phyloP scores from a whole-genome alignment of 441 rosid species.

The Eutrema salsugineum region DNA sequence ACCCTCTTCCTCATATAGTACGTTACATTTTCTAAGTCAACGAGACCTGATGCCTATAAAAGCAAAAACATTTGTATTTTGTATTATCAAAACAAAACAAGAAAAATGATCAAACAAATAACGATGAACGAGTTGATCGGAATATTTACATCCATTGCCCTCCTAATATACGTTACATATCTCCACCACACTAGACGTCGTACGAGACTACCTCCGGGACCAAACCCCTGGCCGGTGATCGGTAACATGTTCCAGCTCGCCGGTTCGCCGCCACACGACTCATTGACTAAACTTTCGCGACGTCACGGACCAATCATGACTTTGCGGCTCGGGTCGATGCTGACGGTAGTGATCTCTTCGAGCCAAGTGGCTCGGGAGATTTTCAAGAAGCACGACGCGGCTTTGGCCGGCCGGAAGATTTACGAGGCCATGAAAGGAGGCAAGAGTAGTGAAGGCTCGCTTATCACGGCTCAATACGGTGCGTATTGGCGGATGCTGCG shows the following conservation, averaged over 20 bases:
- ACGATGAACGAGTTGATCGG: constrained; percentile 11
- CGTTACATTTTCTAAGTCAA: constrained; percentile 12
- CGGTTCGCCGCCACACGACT: constrained; percentile 43
- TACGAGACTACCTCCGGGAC: constrained; percentile 67
- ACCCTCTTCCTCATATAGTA: constrained; percentile 30
- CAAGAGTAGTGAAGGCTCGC: constrained; percentile 47
- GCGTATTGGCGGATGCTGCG: constrained; percentile 72
- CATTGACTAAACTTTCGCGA: constrained; percentile 47
- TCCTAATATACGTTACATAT: constrained; percentile 41
- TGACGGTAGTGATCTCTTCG: constrained; percentile 68
- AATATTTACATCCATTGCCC: constrained; percentile 15
- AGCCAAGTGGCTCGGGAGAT: constrained; percentile 57
- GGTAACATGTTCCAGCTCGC: constrained; percentile 64
- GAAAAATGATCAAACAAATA: not conserved
- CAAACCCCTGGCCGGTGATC: constrained; percentile 53
- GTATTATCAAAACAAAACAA: not conserved
- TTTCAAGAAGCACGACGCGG: constrained; percentile 67
- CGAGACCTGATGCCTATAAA: not conserved
- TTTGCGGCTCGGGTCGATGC: constrained; percentile 64
- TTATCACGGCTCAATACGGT: constrained; percentile 73
- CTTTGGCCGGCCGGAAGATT: constrained; percentile 62
- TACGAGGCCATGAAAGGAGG: constrained; percentile 78
- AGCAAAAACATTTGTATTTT: not conserved
- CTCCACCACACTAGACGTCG: constrained; percentile 39
- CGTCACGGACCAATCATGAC: constrained; percentile 69